Percentiles rank a stretch among this genome's conserved stretches.
Evolutionary conservation across 208 protist species (phyloP).

Genomic region (Wallacemonas sp.): DNA sequence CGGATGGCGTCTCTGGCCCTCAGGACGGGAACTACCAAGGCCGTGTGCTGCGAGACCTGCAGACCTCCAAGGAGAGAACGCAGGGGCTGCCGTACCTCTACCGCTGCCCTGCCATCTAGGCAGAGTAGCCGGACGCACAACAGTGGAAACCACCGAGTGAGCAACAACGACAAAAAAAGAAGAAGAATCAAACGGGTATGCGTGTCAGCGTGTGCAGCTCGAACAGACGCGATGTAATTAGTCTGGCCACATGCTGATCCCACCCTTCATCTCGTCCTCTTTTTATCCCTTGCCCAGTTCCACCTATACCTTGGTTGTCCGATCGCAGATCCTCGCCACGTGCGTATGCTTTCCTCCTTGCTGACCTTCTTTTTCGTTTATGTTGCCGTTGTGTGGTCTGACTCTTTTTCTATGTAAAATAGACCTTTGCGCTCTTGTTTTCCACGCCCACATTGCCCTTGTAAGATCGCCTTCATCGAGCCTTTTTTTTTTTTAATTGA

Average conservation of each 20-base stretch:
- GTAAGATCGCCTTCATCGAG: background rate
- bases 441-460: too few relatives aligned
- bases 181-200: background rate
- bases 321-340: too few relatives aligned
- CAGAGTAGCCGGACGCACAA: background rate
- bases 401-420: too few relatives aligned
- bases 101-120: constrained; percentile 67
- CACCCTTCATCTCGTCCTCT: too few relatives aligned
- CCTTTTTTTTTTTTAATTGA: constrained; percentile 1
- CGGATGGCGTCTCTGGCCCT: background rate
- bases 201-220: too few relatives aligned
- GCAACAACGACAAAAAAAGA: background rate
- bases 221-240: too few relatives aligned
- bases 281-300: too few relatives aligned
- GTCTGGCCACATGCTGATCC: too few relatives aligned
- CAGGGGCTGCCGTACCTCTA: constrained; percentile 92
- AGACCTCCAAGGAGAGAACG: constrained; percentile 82
- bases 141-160: background rate
- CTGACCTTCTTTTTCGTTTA: background rate
- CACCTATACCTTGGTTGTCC: too few relatives aligned
- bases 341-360: too few relatives aligned
- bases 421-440: too few relatives aligned
- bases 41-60: constrained; percentile 74
- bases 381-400: background rate
- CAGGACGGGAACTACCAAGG: constrained; percentile 21